Evolutionary conservation across 164 flowering plant species (phyloP), one percentile per base, ranked within the genome.

Genomic region (Aristolochia contorta): DNA sequence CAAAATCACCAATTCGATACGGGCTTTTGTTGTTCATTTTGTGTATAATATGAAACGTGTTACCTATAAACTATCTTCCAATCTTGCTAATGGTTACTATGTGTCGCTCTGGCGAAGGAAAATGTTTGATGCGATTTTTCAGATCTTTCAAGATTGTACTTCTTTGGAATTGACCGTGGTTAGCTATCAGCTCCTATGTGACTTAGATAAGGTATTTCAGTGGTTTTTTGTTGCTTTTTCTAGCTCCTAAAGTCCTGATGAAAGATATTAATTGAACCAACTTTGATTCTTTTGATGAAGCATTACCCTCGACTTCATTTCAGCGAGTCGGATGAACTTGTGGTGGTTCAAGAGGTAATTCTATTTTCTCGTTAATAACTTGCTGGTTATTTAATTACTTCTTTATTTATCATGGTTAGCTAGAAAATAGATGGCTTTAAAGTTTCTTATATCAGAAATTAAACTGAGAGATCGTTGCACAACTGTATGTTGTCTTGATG

Each of bases 121-220:
- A 79, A 83, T 93, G 83, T 65, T 32, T 33, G 82, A 75, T 33
- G 90, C 89, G 4, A 72, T 86, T 54, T 81, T 93, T 33, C 70
- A 66, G 49, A 87, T 89, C 5, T 16, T 92, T 25, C 84, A 75
- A 70, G 72, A 67, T 48, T 84, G 74, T 24, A 76, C 78, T 22
- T 80, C 90, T 19, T 66, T 87, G 23, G 94, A 89, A 65, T 62
- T 86, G 68, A 69, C 78, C 15, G 71, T 81, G 72, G 71, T 77
- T 50, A 93, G 97, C 70, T 86, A 69, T 63, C 78, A 80, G 64
- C 87, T 93, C 33, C 72, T 93, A 59, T 58, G 6, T 25, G 94
- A 86, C 45, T 60, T 89, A 60, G 82, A 83, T 60, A 72, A 79
- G 93, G 98, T 87, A 73, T 45, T 53, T 24, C 43, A 18, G 30